Evolutionary conservation across 2,329 filamentous ascomycete genomes (phyloP), one percentile per base, ranked within the genome.

Genomic region (Polychaeton citri): DNA sequence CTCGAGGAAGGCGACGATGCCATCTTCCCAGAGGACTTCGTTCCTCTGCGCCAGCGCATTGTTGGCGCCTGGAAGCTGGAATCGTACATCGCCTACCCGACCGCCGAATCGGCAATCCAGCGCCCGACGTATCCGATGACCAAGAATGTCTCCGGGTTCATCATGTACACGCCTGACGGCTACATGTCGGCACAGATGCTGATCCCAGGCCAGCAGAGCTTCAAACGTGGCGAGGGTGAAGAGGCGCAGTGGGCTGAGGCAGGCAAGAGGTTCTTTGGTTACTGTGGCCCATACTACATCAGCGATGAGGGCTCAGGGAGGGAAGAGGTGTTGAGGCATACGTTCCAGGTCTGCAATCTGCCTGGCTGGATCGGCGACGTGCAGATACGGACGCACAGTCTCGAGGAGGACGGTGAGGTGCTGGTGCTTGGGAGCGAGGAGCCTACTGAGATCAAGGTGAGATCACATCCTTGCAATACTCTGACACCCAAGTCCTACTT

Each of bases 171-270:
- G 0, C 53, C 55, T 8, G 54, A 59, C 41, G 55, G 57, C 19
- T 57, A 60, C 47, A 55, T 60, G 52, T 55, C 54, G 10, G 55
- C 56, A 19, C 52, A 58, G 38, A 53, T 61, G 44, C 42, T 55
- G 31, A 58, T 55, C 7, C 57, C 57, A 2, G 55, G 55, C 4
- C 57, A 60, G 39, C 46, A 54, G 34, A 49, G 43, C 35, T 59
- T 59, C 51, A 55, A 55, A 39, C 53, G 55, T 16, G 57, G 54
- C 10, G 51, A 54, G 33, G 55, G 51, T 12, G 54, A 58, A 36
- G 56, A 59, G 36, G 47, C 55, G 26, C 54, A 58, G 34, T 60
- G 57, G 57, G 56, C 57, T 12, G 57, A 60, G 34, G 56, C 57
- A 4, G 54, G 52, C 10, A 58, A 58, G 39, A 43, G 57, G 15